Evolutionary conservation across 2,329 filamentous ascomycete species (phyloP).

Genomic region (Botrytis elliptica): DNA sequence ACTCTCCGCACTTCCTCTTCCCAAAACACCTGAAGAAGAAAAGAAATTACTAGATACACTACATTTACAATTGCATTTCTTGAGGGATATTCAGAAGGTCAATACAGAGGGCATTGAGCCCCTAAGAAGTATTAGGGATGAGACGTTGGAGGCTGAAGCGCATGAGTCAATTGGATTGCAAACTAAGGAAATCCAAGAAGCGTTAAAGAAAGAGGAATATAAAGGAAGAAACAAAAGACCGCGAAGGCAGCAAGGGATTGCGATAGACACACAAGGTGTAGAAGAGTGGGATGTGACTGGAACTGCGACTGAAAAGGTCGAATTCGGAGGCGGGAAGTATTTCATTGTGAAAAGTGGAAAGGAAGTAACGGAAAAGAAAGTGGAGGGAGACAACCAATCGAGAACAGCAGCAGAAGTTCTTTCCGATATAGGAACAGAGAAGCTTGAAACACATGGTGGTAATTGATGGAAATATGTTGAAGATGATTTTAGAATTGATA

Average conservation of each 20-base stretch:
- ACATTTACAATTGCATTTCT: conserved; percentile 82
- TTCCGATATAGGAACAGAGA: not conserved
- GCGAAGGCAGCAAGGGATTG: conserved; percentile 30
- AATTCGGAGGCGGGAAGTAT: conserved; percentile 36
- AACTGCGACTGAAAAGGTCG: conserved; percentile 37
- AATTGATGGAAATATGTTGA: not conserved
- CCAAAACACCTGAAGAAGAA: conserved; percentile 62
- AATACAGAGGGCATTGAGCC: conserved; percentile 72
- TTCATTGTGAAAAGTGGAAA: conserved; percentile 41
- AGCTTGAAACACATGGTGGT: not conserved
- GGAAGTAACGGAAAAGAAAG: not conserved
- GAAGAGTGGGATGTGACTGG: conserved; percentile 38
- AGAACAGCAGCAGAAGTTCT: not conserved
- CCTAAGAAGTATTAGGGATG: conserved; percentile 77
- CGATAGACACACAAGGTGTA: conserved; percentile 25
- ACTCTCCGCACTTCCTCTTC: conserved; percentile 81
- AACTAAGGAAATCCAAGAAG: conserved; percentile 43
- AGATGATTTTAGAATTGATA: conserved; percentile 8
- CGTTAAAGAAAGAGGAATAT: conserved; percentile 59
- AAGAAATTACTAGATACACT: conserved; percentile 70
- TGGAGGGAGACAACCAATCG: not conserved
- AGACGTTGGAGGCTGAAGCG: conserved; percentile 56
- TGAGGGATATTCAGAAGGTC: conserved; percentile 79
- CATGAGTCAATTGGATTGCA: conserved; percentile 59
- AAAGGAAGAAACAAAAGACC: conserved; percentile 48